Percentiles rank a stretch among this genome's conserved stretches.
phyloP scores from a whole-genome alignment of 768 basidiomycete genomes.

The Clitopilus passeckerianus region DNA sequence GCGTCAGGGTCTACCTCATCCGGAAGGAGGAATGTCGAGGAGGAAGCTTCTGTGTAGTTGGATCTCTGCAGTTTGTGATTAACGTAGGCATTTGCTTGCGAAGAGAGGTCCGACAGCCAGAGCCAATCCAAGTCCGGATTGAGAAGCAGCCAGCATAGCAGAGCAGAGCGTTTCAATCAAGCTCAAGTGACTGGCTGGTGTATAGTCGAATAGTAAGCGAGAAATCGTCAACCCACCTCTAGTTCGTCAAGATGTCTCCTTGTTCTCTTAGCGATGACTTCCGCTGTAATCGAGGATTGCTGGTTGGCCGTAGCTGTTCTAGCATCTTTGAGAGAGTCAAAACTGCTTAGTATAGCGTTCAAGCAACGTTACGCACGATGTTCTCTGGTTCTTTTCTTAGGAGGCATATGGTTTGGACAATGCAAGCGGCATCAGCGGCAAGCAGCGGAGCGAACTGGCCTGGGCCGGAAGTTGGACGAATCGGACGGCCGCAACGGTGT shows the following conservation, averaged over 20 bases:
- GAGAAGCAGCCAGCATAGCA: background rate
- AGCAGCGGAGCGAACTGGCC: background rate
- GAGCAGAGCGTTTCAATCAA: background rate
- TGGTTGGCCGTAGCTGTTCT: background rate
- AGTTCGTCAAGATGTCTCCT: constrained; percentile 80
- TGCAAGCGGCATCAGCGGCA: background rate
- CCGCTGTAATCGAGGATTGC: constrained; percentile 37
- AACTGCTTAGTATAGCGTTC: background rate
- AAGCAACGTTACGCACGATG: constrained; percentile 31
- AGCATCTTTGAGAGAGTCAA: background rate
- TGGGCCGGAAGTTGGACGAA: background rate
- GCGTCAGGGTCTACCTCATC: constrained; percentile 41
- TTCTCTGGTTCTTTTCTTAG: constrained; percentile 39
- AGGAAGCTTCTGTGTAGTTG: constrained; percentile 64
- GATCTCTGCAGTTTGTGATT: constrained; percentile 46
- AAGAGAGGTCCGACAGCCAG: background rate
- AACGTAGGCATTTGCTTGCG: background rate
- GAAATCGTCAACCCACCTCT: constrained; percentile 43
- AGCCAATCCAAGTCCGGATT: background rate
- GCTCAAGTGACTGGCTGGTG: constrained; percentile 2
- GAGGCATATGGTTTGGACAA: constrained; percentile 35
- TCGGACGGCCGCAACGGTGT: background rate
- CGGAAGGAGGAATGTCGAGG: constrained; percentile 17
- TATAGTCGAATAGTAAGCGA: constrained; percentile 2
- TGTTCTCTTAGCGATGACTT: constrained; percentile 71